Conservation (phyloP, 2,329 filamentous ascomycete species). For the Sporothrix sp. region DNA sequence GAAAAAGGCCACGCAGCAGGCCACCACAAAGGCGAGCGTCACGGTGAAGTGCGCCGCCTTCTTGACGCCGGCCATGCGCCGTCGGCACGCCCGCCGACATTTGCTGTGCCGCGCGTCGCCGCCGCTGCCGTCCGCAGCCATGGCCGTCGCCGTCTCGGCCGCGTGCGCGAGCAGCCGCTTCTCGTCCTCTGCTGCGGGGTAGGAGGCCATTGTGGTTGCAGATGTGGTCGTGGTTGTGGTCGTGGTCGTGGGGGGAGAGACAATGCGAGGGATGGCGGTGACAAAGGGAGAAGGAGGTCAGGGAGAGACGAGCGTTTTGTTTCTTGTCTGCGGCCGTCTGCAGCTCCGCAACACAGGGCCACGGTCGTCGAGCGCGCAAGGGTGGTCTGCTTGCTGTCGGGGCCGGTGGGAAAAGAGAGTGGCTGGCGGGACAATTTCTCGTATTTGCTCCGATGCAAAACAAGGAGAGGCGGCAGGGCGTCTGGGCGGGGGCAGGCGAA, state of each 20-base stretch:
- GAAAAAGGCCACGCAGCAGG: neutral
- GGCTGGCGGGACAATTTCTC: slow-evolving; percentile 7
- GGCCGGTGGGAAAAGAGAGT: neutral
- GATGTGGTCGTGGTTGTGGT: neutral
- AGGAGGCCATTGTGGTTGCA: slow-evolving; percentile 7
- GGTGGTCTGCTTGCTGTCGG: neutral
- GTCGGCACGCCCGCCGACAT: slow-evolving; percentile 1
- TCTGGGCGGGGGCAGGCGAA: neutral
- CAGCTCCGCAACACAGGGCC: no score
- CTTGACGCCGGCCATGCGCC: slow-evolving; percentile 2
- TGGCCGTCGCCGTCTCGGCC: slow-evolving; percentile 3
- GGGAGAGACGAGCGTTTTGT: slow-evolving; percentile 1
- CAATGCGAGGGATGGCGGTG: neutral
- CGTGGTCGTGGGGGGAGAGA: neutral
- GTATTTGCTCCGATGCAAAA: slow-evolving; percentile 8
- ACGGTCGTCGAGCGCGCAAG: neutral
- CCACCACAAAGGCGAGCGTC: slow-evolving; percentile 2
- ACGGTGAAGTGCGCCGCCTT: neutral
- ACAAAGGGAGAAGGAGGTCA: neutral
- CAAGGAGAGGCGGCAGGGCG: neutral
- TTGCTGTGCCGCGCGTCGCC: neutral
- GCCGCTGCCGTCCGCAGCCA: slow-evolving; percentile 1
- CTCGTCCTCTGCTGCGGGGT: slow-evolving; percentile 12
- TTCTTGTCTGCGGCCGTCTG: no score
- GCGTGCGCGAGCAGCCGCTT: slow-evolving; percentile 13